Conservation (phyloP, 164 flowering plant species). For the Vitis rupestris region DNA sequence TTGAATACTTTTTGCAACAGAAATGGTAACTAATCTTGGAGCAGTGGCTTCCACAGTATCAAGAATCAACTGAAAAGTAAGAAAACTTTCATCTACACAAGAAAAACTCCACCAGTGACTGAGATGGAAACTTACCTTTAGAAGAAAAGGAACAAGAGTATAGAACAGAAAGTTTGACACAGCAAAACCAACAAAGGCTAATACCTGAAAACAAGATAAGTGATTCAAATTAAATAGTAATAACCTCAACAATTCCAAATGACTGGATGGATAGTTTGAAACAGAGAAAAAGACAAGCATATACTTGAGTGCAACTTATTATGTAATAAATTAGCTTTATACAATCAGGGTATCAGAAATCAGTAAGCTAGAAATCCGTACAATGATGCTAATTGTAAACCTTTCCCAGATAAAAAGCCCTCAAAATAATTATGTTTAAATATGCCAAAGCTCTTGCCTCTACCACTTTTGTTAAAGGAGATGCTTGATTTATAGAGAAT, state of each 20-base stretch:
- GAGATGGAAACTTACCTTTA: slow-evolving; percentile 49
- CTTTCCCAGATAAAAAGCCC: neutral
- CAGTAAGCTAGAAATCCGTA: neutral
- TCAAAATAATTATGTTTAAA: neutral
- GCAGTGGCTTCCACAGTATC: neutral
- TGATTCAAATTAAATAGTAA: neutral
- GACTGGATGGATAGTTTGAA: neutral
- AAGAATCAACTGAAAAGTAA: neutral
- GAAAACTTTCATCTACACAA: neutral
- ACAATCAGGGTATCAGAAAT: neutral
- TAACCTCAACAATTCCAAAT: neutral
- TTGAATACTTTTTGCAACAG: neutral
- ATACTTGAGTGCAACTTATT: neutral
- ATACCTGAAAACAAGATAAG: slow-evolving; percentile 38
- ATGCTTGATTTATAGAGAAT: no score
- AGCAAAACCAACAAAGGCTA: slow-evolving; percentile 47
- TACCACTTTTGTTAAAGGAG: no score
- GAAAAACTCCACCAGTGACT: neutral
- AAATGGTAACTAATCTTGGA: neutral
- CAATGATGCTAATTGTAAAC: neutral
- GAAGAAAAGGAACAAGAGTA: slow-evolving; percentile 48
- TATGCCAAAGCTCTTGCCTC: neutral
- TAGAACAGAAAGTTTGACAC: slow-evolving; percentile 52
- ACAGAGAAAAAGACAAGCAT: no score
- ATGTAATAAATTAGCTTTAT: no score